Conservation (phyloP, 331 rosid genomes). For the Cucumis variabilis region DNA sequence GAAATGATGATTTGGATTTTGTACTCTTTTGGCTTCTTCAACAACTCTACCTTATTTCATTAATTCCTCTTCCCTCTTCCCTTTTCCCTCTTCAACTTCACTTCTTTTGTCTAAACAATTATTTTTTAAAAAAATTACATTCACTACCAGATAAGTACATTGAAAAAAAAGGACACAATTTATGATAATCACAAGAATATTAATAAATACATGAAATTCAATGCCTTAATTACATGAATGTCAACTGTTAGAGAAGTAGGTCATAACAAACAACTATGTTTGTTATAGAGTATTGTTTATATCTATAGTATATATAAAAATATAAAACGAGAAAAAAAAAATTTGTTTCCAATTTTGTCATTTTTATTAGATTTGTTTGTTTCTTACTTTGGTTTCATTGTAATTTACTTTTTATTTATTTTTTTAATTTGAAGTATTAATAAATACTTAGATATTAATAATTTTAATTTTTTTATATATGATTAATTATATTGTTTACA, state of each 20-base stretch:
- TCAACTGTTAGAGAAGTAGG: background rate
- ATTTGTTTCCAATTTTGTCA: too few relatives aligned
- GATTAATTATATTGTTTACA: too few relatives aligned
- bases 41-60: background rate
- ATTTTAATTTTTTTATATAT: too few relatives aligned
- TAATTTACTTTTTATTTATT: too few relatives aligned
- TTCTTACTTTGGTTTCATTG: too few relatives aligned
- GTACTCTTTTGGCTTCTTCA: background rate
- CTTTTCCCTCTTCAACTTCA: background rate
- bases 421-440: too few relatives aligned
- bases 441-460: too few relatives aligned
- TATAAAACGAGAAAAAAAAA: too few relatives aligned
- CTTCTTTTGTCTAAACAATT: background rate
- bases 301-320: too few relatives aligned
- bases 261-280: background rate
- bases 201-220: background rate
- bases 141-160: background rate
- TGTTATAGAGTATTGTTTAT: background rate
- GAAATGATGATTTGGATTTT: background rate
- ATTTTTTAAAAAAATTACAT: too few relatives aligned
- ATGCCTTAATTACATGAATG: background rate
- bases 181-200: background rate
- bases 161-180: background rate
- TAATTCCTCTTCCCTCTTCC: background rate
- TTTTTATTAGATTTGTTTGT: too few relatives aligned